Base-by-base conservation (phyloP, 2,329 filamentous ascomycete species). In the Exophiala alcalophila region DNA sequence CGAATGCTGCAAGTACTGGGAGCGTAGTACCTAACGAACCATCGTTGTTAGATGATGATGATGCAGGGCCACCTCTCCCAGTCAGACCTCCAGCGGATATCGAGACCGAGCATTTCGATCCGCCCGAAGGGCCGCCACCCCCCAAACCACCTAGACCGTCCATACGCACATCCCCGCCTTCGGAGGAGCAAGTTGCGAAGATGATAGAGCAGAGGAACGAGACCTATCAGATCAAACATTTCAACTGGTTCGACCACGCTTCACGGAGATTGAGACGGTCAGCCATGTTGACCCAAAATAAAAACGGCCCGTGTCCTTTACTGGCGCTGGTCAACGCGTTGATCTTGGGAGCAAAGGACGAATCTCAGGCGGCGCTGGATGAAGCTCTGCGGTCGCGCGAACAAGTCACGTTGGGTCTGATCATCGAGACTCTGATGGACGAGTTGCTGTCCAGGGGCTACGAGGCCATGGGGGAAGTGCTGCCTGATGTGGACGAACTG, bases 251-350 rank as follows among this genome's bases (percentile, higher is more conserved):
- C 47, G 87, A 96, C 61, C 76, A 61, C 8, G 71, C 74, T 0
- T 62, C 71, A 1, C 72, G 76, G n/a, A 79, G 79, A 39, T 72
- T 86, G 25, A 76, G 87, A 29, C 75, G 77, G n/a, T 91, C 88
- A 0, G 91, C 92, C 0, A 88, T 97, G 42, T 70, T 97, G 27
- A 81, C 94, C 3, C 91, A 98, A 60, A 97, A 96, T 56, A 80
- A 83, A 43, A 98, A 98, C 57, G 92, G 92, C 0, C 92, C 92
- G 1, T 98, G 92, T 63, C 92, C 92, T 1, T 68, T 98, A 10
- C 79, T 98, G 18, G 92, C 92, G 2, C 72, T 98, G 4, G 90
- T 97, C 45, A 98, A 98, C 61, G 90, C 90, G 1, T 72, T 98
- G 11, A 85, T 88, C 0, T 69, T 98, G 40, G 90, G 88, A 2